Evolutionary conservation across 495 filamentous ascomycete genomes (phyloP).

Genomic region (Oleoguttula mirabilis): DNA sequence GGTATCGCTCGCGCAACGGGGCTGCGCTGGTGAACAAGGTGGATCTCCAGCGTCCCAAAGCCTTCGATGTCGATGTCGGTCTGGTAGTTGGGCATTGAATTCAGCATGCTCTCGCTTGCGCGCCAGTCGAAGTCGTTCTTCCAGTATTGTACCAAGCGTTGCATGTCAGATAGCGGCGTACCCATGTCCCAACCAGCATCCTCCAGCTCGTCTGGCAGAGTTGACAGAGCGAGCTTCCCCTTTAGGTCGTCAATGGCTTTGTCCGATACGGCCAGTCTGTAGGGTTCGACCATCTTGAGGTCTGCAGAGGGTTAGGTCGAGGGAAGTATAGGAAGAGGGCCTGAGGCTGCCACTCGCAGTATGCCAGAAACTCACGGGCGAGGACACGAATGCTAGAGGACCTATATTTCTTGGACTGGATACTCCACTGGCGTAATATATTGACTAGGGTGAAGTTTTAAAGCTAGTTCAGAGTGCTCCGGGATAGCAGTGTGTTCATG

Average conservation of each 20-base stretch:
- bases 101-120: constrained; percentile 26
- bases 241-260: constrained; percentile 28
- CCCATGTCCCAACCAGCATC: constrained; percentile 33
- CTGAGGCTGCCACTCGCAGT: no score
- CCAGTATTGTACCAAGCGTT: constrained; percentile 41
- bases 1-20: constrained; percentile 23
- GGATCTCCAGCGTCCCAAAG: constrained; percentile 28
- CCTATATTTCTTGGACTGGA: no score
- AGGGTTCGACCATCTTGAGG: constrained; percentile 18
- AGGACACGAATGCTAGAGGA: no score
- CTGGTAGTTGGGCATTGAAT: constrained; percentile 30
- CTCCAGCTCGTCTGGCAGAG: constrained; percentile 32
- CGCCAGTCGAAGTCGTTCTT: constrained; percentile 32
- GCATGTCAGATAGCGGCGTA: constrained; percentile 40
- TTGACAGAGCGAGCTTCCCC: constrained; percentile 30
- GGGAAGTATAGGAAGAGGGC: no score
- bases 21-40: constrained; percentile 29
- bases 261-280: constrained; percentile 32
- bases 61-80: constrained; percentile 24
- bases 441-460: no score
- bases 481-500: no score
- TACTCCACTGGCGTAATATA: no score
- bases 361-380: no score
- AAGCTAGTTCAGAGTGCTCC: no score
- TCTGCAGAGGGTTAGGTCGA: no score